Evolutionary conservation across 1,284 basidiomycete genomes (phyloP), one percentile per base, ranked within the genome.

Genomic region (Nidula niveotomentosa): DNA sequence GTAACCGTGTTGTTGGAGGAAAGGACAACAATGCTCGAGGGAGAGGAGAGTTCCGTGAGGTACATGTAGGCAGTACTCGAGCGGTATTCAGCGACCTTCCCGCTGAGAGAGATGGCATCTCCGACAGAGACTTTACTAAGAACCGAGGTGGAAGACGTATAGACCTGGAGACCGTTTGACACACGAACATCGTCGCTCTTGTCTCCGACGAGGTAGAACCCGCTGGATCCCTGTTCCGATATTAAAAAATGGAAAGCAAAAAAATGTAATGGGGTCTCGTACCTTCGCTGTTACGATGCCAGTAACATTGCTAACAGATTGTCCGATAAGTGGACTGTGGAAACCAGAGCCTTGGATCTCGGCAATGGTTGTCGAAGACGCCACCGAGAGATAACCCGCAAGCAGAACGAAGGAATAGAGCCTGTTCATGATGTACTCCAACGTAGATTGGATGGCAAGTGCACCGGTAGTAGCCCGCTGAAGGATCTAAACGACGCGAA

Each of bases 201-300:
- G 8, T 78, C 74, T 17, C 79, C 81, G 33, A 69, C 64, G n/a
- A 87, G 70, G 68, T 78, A 87, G 59, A 84, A 81, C 1, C 84
- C 83, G 54, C 67, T 75, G 10, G 71, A 67, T 9, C 73, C 73
- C 80, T 86, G 39, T 5, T 37, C 8, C 10, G 23, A 52, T 44
- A 13, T 46, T 54, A 6, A 18, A 35, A 15, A 33, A 43, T n/a
- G 41, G 36, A 9, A n/a, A 49, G 34, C 10, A 15, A 36, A 34
- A 33, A 34, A 23, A 47, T 46, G 35, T 35, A 33, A 33, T 18
- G 55, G 4, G 23, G 66, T 46, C 9, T 9, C 18, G 10, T 61
- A 81, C 81, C 72, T 81, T 84, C 1, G 81, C 83, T 5, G 81
- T 80, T 0, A 85, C 81, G 4, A 83, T 58, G 13, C 81, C 84